phyloP scores from a whole-genome alignment of 148 eudicot species.

The Chenopodium album region DNA sequence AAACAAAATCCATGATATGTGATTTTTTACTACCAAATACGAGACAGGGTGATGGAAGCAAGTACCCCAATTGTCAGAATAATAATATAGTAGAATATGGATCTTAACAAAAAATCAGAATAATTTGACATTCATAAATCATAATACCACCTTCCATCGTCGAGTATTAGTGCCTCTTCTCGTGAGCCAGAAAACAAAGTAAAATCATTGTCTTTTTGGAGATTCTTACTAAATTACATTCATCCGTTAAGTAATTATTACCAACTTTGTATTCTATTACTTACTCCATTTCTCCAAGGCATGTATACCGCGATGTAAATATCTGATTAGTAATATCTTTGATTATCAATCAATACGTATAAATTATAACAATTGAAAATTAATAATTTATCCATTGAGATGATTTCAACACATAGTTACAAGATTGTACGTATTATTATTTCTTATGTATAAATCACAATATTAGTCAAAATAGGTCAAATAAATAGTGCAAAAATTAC shows the following conservation, averaged over 20 bases:
- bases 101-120: slow-evolving; percentile 5
- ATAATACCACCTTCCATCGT: neutral
- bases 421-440: too few species aligned
- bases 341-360: too few species aligned
- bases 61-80: neutral
- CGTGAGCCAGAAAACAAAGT: slow-evolving; percentile 6
- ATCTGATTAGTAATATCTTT: too few species aligned
- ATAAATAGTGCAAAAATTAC: too few species aligned
- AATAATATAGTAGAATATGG: neutral
- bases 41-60: slow-evolving; percentile 14
- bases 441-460: too few species aligned
- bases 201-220: neutral
- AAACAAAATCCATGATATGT: neutral
- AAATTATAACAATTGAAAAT: too few species aligned
- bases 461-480: too few species aligned
- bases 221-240: neutral
- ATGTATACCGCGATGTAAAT: too few species aligned
- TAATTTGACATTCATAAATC: slow-evolving; percentile 1
- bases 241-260: neutral
- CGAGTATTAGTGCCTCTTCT: neutral
- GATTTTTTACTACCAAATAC: neutral
- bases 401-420: too few species aligned
- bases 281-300: too few species aligned
- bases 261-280: too few species aligned
- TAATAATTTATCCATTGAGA: too few species aligned